Base-by-base conservation (phyloP, 2,329 filamentous ascomycete species). In the Arthrobotrys sphaeroides region DNA sequence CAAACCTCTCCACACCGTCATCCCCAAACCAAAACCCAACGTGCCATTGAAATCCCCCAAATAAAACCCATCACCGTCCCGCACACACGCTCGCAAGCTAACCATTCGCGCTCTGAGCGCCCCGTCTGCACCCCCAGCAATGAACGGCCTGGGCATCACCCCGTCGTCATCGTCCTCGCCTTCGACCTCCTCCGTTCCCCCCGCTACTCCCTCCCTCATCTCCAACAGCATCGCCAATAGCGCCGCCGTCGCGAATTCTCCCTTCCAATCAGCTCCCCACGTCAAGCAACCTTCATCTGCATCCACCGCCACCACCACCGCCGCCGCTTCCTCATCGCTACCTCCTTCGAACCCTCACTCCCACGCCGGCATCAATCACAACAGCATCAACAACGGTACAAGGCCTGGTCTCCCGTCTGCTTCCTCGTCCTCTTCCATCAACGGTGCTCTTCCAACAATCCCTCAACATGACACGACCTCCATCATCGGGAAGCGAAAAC, bases 401-500 rank as follows among this genome's bases (percentile, higher is more conserved):
- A 5, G 47, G 28, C 31, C 13, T 20, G 47, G 33, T n/a, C n/a
- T n/a, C 26, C 68, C 18, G 33, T 40, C 47, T 16, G 20, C 22
- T 4, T 31, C 45, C 1, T 36, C 36, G 13, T 26, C 38, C 12
- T 13, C 57, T 12, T 43, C 38, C 13, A n/a, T 36, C 57, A 73
- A 73, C 28, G 69, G 69, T 38, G 60, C 22, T 24, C 60, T 45
- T 49, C 57, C 64, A 26, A n/a, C 18, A 60, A 22, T n/a, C n/a
- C 61, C 33, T 49, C 61, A 45, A 9, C 53, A 69, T 31, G 72
- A 75, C 45, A 68, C 57, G 20, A 59, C 64, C n/a, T 64, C 72
- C n/a, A 69, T 75, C 59, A 75, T 66, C 1, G 72, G 72, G 10
- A 75, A 75, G 42, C 33, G 72, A 22, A 75, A 75, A 65, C 64